Evolutionary conservation across 306 rosid species (phyloP).

Genomic region (Fragaria ananassa): DNA sequence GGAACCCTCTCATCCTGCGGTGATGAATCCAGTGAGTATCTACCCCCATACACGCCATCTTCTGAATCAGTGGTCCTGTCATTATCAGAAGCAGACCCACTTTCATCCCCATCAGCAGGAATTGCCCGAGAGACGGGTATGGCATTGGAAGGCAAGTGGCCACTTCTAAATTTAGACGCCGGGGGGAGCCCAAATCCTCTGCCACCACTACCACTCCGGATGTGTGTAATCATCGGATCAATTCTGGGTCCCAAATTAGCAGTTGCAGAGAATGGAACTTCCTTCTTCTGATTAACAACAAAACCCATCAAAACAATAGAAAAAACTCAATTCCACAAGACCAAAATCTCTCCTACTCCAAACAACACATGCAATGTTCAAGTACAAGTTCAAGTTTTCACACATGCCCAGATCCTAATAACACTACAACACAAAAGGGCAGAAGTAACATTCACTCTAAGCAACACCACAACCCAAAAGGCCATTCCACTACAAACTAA

Average conservation of each 20-base stretch:
- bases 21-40: constrained; percentile 80
- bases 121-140: constrained; percentile 46
- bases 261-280: constrained; percentile 35
- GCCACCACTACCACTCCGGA: constrained; percentile 41
- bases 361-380: constrained; percentile 4
- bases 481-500: neutral
- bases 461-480: neutral
- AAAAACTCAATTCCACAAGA: neutral
- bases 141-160: constrained; percentile 69
- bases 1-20: constrained; percentile 58
- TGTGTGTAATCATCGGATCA: constrained; percentile 48
- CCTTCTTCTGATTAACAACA: constrained; percentile 48
- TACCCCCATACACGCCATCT: constrained; percentile 63
- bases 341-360: neutral
- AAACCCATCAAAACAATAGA: constrained; percentile 16
- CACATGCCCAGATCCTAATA: constrained; percentile 28
- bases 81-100: constrained; percentile 66
- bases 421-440: neutral
- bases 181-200: constrained; percentile 84
- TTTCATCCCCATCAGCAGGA: constrained; percentile 37
- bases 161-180: constrained; percentile 82
- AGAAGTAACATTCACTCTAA: neutral
- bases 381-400: neutral
- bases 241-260: constrained; percentile 47
- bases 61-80: constrained; percentile 61